Percentiles rank a stretch among this genome's conserved stretches.
Conservation (phyloP, 257 asterid species). For the Solanum corneliomulleri region DNA sequence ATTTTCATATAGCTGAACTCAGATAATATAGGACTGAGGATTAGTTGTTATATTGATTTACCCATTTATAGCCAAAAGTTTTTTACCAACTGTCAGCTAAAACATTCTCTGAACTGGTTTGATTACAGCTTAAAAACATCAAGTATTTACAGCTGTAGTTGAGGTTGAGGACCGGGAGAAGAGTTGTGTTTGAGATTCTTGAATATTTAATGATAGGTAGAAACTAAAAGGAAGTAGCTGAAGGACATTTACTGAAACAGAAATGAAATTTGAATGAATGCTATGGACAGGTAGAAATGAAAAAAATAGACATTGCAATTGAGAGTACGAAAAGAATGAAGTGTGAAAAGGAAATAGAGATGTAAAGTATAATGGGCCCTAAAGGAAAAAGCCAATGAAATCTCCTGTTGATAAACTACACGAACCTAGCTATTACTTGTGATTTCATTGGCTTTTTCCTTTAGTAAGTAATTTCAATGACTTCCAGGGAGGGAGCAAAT, state of each 20-base stretch:
- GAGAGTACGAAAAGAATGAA: background rate
- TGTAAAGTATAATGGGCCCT: background rate
- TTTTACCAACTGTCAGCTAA: background rate
- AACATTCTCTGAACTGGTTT: background rate
- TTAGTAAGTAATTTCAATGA: background rate
- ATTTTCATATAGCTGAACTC: background rate
- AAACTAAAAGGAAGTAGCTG: background rate
- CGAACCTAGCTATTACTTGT: background rate
- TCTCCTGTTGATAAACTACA: background rate
- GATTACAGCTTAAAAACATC: background rate
- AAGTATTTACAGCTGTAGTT: background rate
- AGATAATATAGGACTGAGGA: background rate
- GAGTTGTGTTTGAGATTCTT: background rate
- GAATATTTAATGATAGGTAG: background rate
- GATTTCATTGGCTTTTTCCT: background rate
- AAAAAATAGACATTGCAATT: background rate
- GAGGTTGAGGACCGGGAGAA: background rate
- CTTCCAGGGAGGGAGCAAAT: background rate
- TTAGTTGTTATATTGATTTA: background rate
- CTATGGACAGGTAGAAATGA: background rate
- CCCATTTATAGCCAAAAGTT: background rate
- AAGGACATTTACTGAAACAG: background rate
- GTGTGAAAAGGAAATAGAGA: background rate
- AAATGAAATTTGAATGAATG: background rate
- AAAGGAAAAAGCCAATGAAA: background rate